Evolutionary conservation across 108 stramenopile genomes (phyloP).

Genomic region (Skeletonema tropicum): DNA sequence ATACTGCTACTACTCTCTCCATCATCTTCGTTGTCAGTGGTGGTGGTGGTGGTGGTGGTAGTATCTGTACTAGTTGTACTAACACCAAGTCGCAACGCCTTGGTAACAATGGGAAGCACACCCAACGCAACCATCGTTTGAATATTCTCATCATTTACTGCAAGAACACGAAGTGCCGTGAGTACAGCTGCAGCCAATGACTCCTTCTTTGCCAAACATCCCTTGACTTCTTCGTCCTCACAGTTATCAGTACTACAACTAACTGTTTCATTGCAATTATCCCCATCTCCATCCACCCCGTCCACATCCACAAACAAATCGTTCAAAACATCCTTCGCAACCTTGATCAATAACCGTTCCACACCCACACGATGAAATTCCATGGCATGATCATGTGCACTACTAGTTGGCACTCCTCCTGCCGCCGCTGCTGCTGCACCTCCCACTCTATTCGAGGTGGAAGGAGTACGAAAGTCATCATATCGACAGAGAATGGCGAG

Average conservation of each 20-base stretch:
- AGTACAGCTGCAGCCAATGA: constrained; percentile 37
- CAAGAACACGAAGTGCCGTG: constrained; percentile 70
- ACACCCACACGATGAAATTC: constrained; percentile 58
- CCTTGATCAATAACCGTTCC: constrained; percentile 14
- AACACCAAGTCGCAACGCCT: constrained; percentile 29
- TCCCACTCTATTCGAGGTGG: constrained; percentile 15
- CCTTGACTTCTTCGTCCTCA: neutral
- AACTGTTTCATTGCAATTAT: neutral
- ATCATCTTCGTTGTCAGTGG: neutral
- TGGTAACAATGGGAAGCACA: constrained; percentile 56
- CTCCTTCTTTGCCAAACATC: constrained; percentile 11
- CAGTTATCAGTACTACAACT: too few species aligned
- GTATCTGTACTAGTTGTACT: neutral
- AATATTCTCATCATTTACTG: constrained; percentile 87
- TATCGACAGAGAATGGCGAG: constrained; percentile 56
- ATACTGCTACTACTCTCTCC: neutral
- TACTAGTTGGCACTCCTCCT: constrained; percentile 44
- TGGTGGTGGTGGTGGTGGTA: too few species aligned
- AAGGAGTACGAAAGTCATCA: constrained; percentile 59
- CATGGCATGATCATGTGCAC: constrained; percentile 77
- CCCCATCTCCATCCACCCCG: neutral
- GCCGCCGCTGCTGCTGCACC: constrained; percentile 15
- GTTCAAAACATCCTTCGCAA: constrained; percentile 27
- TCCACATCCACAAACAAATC: neutral
- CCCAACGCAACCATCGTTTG: constrained; percentile 83